Percentiles rank a stretch among this genome's conserved stretches.
phyloP scores from a whole-genome alignment of 805 yeast species.

The Metschnikowia hibisci region DNA sequence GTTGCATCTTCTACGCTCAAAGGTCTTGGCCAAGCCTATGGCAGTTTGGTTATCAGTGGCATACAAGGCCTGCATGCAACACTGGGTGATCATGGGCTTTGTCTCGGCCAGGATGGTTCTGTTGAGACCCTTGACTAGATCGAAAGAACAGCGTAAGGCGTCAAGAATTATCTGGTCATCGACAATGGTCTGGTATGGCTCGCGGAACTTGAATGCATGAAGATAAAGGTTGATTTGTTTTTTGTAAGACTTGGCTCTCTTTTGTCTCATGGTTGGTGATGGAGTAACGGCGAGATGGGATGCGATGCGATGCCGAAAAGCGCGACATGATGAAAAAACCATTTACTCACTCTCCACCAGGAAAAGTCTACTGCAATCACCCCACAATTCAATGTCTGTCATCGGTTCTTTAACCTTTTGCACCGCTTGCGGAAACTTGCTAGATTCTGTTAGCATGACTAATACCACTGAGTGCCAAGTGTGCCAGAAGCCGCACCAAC shows the following conservation, averaged over 20 bases:
- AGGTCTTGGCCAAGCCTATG: constrained; percentile 72
- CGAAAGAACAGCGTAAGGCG: constrained; percentile 64
- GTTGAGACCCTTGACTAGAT: constrained; percentile 74
- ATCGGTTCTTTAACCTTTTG: constrained; percentile 96
- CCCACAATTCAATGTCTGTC: constrained; percentile 63
- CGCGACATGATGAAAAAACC: constrained; percentile 2
- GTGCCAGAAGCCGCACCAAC: constrained; percentile 43
- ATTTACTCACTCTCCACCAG: no score
- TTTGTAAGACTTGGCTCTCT: constrained; percentile 89
- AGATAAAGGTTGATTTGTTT: constrained; percentile 85
- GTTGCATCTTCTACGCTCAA: constrained; percentile 90
- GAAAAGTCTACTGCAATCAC: not conserved
- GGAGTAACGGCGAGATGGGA: constrained; percentile 4
- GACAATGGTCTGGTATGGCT: constrained; percentile 86
- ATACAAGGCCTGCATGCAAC: constrained; percentile 87
- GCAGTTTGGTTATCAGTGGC: constrained; percentile 67
- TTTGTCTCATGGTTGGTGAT: constrained; percentile 71
- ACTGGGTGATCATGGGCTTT: constrained; percentile 91
- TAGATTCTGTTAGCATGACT: constrained; percentile 60
- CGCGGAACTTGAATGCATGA: constrained; percentile 86
- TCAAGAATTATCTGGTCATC: constrained; percentile 75
- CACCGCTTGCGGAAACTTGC: constrained; percentile 83
- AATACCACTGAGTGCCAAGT: constrained; percentile 53
- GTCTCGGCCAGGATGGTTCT: constrained; percentile 81
- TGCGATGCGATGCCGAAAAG: constrained; percentile 2